Evolutionary conservation across 2,329 filamentous ascomycete species (phyloP).

Genomic region (Calonectria pteridis): DNA sequence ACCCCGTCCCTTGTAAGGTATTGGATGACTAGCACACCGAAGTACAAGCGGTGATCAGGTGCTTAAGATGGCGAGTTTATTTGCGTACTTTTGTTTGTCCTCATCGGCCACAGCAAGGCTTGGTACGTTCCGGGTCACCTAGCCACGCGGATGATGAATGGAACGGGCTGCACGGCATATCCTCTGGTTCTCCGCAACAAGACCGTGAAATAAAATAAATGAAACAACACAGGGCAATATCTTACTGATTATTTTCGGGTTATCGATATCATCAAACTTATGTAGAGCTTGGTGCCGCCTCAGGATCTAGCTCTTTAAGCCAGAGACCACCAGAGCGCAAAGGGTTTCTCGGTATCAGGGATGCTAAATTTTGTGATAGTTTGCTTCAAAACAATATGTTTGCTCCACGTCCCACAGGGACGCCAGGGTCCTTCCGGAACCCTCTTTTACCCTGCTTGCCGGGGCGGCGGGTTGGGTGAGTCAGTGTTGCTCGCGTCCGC

Average conservation of each 20-base stretch:
- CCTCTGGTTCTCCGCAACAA: not conserved
- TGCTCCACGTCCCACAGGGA: not conserved
- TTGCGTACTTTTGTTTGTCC: not conserved
- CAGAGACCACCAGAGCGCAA: not conserved
- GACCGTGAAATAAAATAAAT: not conserved
- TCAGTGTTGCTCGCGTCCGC: not conserved
- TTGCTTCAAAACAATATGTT: not conserved
- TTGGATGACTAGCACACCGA: not conserved
- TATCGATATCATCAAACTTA: not conserved
- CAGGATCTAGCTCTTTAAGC: not conserved
- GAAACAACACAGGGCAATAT: not conserved
- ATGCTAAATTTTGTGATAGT: not conserved
- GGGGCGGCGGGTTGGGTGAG: not conserved
- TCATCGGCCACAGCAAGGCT: not conserved
- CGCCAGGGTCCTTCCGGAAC: not conserved
- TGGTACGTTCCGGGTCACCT: not conserved
- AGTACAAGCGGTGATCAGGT: not conserved
- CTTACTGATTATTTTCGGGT: no score
- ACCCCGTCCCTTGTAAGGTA: no score
- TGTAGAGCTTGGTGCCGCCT: not conserved
- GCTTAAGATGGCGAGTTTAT: not conserved
- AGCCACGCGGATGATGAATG: not conserved
- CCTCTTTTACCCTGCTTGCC: not conserved
- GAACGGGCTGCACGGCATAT: not conserved
- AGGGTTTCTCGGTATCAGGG: not conserved